Base-by-base conservation (phyloP, 495 filamentous ascomycete species). In the Acidomyces sp. region DNA sequence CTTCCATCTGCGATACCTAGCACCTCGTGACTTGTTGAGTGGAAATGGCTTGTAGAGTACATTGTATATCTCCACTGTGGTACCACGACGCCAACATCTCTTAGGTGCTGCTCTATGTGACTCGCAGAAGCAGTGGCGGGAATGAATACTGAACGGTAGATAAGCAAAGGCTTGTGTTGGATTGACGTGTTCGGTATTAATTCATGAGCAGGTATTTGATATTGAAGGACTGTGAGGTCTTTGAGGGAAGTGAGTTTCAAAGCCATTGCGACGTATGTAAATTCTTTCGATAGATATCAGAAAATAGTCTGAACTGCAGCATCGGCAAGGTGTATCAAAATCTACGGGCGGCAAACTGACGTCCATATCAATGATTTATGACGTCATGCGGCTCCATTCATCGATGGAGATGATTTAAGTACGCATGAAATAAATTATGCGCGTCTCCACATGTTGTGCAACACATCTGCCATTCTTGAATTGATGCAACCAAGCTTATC, bases 11-110 rank as follows among this genome's bases (percentile, higher is more conserved):
- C 64, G 21, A 82, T 63, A 31, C 65, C 71, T 3, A 85, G 64
- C 10, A 81, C 69, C 55, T 83, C 77, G 50, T 83, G 78, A 2
- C 69, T 66, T 1, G 70, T 80, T 32, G 59, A 69, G 51, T 83
- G 78, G 55, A 77, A 84, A 55, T 80, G 77, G 13, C 70, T 71
- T 15, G 62, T 63, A 33, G 48, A 57, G 57, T 75, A 81, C 77
- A 82, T 82, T 6, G 70, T 72, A 57, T 75, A 77, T 6, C 69
- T 60, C 77, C 78, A 80, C 39, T 75, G 68, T n/a, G 77, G 76
- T 3, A 45, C 47, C 13, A 80, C 73, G 38, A 72, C 72, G 22
- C 66, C 68, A 3, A 71, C 53, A 2, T 45, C 38, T 4, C 53
- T 52, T 16, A 81, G 64, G 43, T 75, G 74, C 10, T 60, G 48